Evolutionary conservation across 2,329 filamentous ascomycete species (phyloP).

Genomic region (Trichoderma lentiforme): DNA sequence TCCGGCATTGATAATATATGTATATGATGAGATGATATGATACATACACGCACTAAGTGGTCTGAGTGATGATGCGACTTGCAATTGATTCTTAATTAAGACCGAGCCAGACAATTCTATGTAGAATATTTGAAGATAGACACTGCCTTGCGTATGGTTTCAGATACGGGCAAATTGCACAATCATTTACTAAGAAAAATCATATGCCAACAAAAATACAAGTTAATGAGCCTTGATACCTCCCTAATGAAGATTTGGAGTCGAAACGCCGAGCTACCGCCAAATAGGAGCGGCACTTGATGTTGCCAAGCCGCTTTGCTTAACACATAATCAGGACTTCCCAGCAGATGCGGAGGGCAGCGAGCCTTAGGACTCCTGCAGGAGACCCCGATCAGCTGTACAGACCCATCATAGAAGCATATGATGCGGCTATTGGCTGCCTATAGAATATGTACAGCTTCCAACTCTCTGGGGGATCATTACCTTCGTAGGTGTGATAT

Average conservation of each 20-base stretch:
- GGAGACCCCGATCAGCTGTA: constrained; percentile 21
- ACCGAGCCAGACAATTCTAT: background rate
- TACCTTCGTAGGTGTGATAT: background rate
- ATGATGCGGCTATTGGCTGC: background rate
- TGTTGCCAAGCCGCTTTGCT: constrained; percentile 21
- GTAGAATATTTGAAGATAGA: background rate
- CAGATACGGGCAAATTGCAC: background rate
- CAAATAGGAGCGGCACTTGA: background rate
- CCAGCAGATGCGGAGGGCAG: background rate
- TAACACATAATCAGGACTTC: constrained; percentile 17
- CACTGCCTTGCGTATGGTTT: background rate
- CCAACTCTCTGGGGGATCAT: background rate
- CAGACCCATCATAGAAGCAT: constrained; percentile 18
- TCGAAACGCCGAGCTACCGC: background rate
- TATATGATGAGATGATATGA: background rate
- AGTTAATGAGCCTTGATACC: background rate
- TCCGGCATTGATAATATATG: background rate
- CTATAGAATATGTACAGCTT: background rate
- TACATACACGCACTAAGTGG: background rate
- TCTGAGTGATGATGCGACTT: background rate
- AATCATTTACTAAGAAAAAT: background rate
- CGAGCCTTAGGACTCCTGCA: constrained; percentile 13
- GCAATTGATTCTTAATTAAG: background rate
- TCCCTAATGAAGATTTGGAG: background rate
- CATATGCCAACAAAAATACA: background rate